Conservation (phyloP, 2,329 filamentous ascomycete species). For the Aspergillus sp. region DNA sequence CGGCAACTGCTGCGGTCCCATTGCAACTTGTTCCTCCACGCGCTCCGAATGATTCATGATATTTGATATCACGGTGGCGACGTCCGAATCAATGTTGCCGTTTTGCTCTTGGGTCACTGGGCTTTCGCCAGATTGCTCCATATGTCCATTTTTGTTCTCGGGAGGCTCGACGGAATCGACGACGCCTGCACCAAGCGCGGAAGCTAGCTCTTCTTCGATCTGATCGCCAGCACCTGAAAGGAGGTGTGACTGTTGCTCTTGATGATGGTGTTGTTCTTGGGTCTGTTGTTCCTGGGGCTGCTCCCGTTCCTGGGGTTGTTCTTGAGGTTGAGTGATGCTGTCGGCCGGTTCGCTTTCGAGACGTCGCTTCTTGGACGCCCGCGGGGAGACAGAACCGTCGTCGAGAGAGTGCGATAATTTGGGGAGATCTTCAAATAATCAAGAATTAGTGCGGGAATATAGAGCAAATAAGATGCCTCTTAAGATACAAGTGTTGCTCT, state of each 20-base stretch:
- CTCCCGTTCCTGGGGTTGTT: conserved; percentile 15
- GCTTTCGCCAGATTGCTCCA: conserved; percentile 19
- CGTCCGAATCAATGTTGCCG: conserved; percentile 33
- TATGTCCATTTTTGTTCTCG: conserved; percentile 23
- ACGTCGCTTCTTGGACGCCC: conserved; percentile 42
- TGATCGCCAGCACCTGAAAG: conserved; percentile 28
- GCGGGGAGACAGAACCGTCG: conserved; percentile 33
- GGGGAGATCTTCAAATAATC: conserved; percentile 21
- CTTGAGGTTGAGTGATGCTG: conserved; percentile 12
- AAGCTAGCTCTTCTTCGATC: conserved; percentile 38
- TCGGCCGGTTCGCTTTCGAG: conserved; percentile 31
- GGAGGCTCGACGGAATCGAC: conserved; percentile 27
- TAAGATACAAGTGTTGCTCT: neutral
- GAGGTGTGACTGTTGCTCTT: conserved; percentile 12
- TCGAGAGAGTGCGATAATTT: conserved; percentile 36
- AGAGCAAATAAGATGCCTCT: neutral
- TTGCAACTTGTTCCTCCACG: conserved; percentile 39
- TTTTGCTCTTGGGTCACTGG: conserved; percentile 21
- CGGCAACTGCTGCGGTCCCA: conserved; percentile 36
- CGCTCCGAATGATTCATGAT: conserved; percentile 46
- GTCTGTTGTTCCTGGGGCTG: conserved; percentile 12
- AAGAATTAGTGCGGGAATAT: conserved; percentile 5
- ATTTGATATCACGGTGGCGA: conserved; percentile 41
- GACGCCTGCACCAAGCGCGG: conserved; percentile 32
- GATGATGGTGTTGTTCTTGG: too few species aligned